phyloP scores from a whole-genome alignment of 1,284 basidiomycete species.

The Cutaneotrichosporon sp. region DNA sequence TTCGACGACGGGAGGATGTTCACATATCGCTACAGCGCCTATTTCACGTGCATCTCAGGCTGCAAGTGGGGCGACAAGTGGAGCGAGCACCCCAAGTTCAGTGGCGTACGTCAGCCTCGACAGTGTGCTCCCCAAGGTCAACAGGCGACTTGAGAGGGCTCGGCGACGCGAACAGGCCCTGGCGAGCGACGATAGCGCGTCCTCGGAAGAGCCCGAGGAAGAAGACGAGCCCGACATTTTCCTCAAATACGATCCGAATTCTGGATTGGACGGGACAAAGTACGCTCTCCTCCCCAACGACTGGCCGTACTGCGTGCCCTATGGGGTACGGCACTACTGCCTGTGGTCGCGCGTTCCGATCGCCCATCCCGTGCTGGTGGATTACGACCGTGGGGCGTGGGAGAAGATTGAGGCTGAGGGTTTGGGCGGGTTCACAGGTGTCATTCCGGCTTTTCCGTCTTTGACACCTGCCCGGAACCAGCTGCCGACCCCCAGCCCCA shows the following conservation, averaged over 20 bases:
- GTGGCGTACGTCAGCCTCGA: slow-evolving; percentile 25
- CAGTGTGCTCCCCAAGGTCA: slow-evolving; percentile 17
- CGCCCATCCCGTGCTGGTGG: slow-evolving; percentile 44
- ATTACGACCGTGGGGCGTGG: slow-evolving; percentile 43
- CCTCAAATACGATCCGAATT: slow-evolving; percentile 31
- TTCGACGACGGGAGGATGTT: slow-evolving; percentile 5
- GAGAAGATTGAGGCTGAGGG: slow-evolving; percentile 41
- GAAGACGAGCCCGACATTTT: slow-evolving; percentile 33
- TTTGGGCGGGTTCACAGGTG: slow-evolving; percentile 49
- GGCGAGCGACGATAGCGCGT: background rate
- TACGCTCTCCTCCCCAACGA: slow-evolving; percentile 50
- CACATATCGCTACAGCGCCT: slow-evolving; percentile 16
- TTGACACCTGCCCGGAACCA: background rate
- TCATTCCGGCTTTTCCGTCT: slow-evolving; percentile 25
- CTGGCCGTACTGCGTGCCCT: slow-evolving; percentile 52
- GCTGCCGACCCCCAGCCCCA: background rate
- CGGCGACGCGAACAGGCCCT: background rate
- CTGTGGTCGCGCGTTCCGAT: slow-evolving; percentile 51
- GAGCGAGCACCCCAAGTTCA: slow-evolving; percentile 20
- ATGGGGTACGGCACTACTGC: slow-evolving; percentile 48
- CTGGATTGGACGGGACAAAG: slow-evolving; percentile 37
- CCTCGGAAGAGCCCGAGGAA: slow-evolving; percentile 13
- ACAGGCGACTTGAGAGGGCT: slow-evolving; percentile 7
- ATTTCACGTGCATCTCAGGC: slow-evolving; percentile 1
- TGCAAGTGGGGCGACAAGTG: slow-evolving; percentile 16